Evolutionary conservation across 176 grass and related monocot species (phyloP), one percentile per base, ranked within the genome.

Genomic region (Carex scoparia): DNA sequence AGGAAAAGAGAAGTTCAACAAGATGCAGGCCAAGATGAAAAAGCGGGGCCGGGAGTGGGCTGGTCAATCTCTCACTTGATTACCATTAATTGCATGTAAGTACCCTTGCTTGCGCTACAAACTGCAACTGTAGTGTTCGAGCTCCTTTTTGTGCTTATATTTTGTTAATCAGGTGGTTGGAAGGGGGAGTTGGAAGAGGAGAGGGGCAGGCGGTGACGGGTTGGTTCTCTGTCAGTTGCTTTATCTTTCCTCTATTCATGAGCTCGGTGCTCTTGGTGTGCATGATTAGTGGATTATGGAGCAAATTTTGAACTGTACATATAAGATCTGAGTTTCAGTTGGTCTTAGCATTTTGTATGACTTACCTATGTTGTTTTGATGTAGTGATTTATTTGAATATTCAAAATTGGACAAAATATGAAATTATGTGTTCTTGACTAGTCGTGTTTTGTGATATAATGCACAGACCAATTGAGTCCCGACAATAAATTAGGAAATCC

Each of bases 1-100:
- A 83, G 91, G 95, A 71, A 98, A 98, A 90, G 86, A 98, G 82
- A 98, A 98, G 70, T 98, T 98, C 56, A 95, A 98, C 61, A 98
- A 91, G 88, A 91, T 91, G 91, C 91, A 98, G 82, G 95, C 95
- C 30, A 98, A 98, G 84, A 76, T 93, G 58, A 98, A 95, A 87
- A 84, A 84, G 82, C 86, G 91, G 32, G 87, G 92, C 4, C 91
- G 93, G 5, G 95, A 98, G 88, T 98, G 95, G 95, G 95, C 95
- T 72, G 95, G 95, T 75, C 94, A 89, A 95, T 95, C 95, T 94
- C 91, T 98, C 19, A 98, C 91, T 37, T 98, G 88, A 94, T 79
- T 77, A 33, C 74, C 48, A 40, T 78, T 27, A 78, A 33, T 56
- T 57, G 51, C 4, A 15, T 14, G 28, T 15, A 77, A 57, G 48